Percentiles rank a stretch among this genome's conserved stretches.
Evolutionary conservation across 139 green algal genomes (phyloP).

Genomic region (Chlorella sp.): DNA sequence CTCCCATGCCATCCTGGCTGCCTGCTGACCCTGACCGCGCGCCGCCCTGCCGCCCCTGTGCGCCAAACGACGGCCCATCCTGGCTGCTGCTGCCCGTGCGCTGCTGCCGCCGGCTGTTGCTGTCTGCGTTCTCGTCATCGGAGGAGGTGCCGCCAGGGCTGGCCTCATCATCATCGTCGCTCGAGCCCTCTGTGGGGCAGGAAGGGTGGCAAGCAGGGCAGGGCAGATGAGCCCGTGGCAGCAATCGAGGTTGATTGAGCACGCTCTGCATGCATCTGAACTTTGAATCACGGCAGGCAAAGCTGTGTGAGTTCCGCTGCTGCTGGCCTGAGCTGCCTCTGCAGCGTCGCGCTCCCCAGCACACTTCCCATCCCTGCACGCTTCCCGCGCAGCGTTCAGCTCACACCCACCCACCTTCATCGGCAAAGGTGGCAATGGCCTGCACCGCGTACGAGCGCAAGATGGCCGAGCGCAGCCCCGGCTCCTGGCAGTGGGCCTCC

Average conservation of each 20-base stretch:
- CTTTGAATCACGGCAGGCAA: no score
- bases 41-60: neutral
- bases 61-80: neutral
- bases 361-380: no score
- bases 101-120: conserved; percentile 19
- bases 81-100: neutral
- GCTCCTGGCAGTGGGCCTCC: conserved; percentile 11
- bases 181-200: neutral
- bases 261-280: no score
- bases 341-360: no score
- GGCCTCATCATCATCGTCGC: neutral
- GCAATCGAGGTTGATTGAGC: no score
- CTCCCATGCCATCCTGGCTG: conserved; percentile 7
- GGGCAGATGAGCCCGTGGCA: neutral
- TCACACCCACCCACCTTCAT: conserved; percentile 18
- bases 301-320: no score
- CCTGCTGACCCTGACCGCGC: neutral
- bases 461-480: conserved; percentile 13
- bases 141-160: neutral
- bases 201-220: neutral
- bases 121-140: conserved; percentile 24
- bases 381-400: no score
- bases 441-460: conserved; percentile 40
- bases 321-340: neutral
- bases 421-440: conserved; percentile 32